A percentile compares a stretch with the other conserved stretches of the same genome.
Evolutionary conservation across 1,284 basidiomycete species (phyloP).

Genomic region (Apiotrichum gamsii): DNA sequence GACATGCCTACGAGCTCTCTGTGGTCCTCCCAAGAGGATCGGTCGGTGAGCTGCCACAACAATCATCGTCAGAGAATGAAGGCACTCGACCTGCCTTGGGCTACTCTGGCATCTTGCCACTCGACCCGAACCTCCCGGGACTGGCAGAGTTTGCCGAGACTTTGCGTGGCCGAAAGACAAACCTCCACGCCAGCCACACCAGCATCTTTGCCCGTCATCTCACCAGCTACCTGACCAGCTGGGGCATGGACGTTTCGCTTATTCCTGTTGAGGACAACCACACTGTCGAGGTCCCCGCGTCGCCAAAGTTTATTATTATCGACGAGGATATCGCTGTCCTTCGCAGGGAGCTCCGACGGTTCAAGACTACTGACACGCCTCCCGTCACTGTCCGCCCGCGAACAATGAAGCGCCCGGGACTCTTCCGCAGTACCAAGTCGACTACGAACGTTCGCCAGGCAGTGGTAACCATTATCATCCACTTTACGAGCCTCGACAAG

Average conservation of each 20-base stretch:
- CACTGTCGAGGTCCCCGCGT: background rate
- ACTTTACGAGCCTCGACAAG: constrained; percentile 83
- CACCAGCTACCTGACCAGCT: constrained; percentile 82
- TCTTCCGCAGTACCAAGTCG: constrained; percentile 54
- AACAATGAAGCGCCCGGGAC: constrained; percentile 7
- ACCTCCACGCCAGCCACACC: constrained; percentile 70
- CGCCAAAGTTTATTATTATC: constrained; percentile 63
- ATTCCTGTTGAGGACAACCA: constrained; percentile 53
- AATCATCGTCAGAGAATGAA: background rate
- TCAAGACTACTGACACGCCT: constrained; percentile 59
- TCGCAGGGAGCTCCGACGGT: constrained; percentile 60
- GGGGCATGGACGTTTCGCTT: constrained; percentile 87
- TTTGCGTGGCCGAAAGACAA: constrained; percentile 71
- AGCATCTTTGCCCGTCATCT: constrained; percentile 84
- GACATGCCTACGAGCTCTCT: constrained; percentile 45
- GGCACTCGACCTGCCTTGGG: background rate
- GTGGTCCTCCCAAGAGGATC: constrained; percentile 37
- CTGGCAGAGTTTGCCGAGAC: constrained; percentile 70
- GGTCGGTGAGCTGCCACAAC: constrained; percentile 4
- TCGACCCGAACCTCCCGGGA: constrained; percentile 70
- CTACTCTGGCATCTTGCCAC: constrained; percentile 46
- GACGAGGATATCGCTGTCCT: constrained; percentile 79
- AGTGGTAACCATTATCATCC: constrained; percentile 57
- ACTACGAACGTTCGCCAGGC: constrained; percentile 52
- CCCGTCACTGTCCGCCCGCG: constrained; percentile 1